These are phyloP conservation scores for Posidonia oceanica DNA, from an alignment of 116 monocot genomes.

Conservation along the genomic window DNA sequence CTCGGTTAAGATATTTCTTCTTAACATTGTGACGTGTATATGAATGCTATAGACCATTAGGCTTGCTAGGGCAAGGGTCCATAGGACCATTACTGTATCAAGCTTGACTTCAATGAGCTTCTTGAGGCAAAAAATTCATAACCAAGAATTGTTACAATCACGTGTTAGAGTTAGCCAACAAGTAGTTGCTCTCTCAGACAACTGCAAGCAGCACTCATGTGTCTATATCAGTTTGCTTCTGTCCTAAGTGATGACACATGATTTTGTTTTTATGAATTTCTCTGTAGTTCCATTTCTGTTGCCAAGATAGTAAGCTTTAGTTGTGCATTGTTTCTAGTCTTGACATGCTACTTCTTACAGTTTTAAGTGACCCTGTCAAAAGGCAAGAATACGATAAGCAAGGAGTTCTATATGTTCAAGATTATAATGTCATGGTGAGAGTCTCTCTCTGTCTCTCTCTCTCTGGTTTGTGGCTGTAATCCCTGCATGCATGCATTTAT, in stretches of 20 bases:
- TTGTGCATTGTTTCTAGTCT: background rate
- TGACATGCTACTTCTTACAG: constrained; percentile 15
- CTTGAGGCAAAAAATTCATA: too few relatives aligned
- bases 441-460: background rate
- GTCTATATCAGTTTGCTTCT: too few relatives aligned
- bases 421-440: constrained; percentile 19
- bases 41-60: too few relatives aligned
- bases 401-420: constrained; percentile 22
- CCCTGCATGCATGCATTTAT: background rate
- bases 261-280: background rate
- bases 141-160: too few relatives aligned
- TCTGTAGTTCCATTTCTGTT: background rate
- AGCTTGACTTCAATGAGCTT: too few relatives aligned
- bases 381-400: constrained; percentile 35
- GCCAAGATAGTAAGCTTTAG: background rate
- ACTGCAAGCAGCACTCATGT: too few relatives aligned
- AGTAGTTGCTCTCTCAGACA: too few relatives aligned
- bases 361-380: constrained; percentile 35
- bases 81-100: background rate
- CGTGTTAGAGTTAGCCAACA: too few relatives aligned
- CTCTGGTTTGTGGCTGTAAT: background rate
- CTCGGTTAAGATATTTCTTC: too few relatives aligned
- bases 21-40: too few relatives aligned
- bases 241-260: background rate
- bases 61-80: background rate